A percentile compares a stretch with the other conserved stretches of the same genome.
These are phyloP conservation scores for Hemerocallis citrina DNA, from an alignment of 106 monocot genomes.

Conservation along the genomic window DNA sequence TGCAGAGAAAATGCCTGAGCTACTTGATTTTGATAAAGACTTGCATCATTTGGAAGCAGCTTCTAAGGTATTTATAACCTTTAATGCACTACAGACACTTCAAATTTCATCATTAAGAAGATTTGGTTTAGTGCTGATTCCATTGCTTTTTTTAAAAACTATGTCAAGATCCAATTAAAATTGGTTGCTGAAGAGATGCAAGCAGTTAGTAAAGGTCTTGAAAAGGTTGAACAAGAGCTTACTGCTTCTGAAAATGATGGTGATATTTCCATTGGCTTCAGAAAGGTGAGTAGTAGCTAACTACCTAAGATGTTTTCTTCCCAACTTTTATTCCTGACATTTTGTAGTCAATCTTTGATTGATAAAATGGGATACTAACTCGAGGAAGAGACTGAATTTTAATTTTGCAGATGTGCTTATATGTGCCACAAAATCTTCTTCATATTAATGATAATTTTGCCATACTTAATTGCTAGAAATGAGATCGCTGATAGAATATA, in stretches of 20 bases:
- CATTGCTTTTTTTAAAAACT: not conserved
- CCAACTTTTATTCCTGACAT: not conserved
- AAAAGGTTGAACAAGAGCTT: constrained; percentile 96
- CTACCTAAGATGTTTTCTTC: not conserved
- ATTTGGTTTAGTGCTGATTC: not conserved
- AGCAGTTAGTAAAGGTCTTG: constrained; percentile 96
- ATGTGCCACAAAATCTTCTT: too few species aligned
- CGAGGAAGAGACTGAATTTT: too few species aligned
- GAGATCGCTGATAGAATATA: too few species aligned
- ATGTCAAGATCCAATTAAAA: constrained; percentile 76
- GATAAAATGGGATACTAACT: too few species aligned
- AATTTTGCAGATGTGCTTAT: too few species aligned
- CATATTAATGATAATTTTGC: too few species aligned
- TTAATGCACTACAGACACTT: not conserved
- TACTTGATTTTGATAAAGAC: constrained; percentile 94
- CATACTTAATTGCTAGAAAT: too few species aligned
- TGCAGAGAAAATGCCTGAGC: constrained; percentile 90
- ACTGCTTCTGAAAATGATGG: constrained; percentile 85
- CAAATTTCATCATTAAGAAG: not conserved
- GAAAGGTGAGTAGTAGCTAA: constrained; percentile 30
- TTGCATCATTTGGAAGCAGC: constrained; percentile 95
- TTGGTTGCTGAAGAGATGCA: constrained; percentile 98
- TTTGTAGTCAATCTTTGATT: too few species aligned
- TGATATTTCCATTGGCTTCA: constrained; percentile 62
- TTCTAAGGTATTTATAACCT: constrained; percentile 57